Evolutionary conservation across 2,329 filamentous ascomycete genomes (phyloP).

Genomic region (Aquanectria penicillioides): DNA sequence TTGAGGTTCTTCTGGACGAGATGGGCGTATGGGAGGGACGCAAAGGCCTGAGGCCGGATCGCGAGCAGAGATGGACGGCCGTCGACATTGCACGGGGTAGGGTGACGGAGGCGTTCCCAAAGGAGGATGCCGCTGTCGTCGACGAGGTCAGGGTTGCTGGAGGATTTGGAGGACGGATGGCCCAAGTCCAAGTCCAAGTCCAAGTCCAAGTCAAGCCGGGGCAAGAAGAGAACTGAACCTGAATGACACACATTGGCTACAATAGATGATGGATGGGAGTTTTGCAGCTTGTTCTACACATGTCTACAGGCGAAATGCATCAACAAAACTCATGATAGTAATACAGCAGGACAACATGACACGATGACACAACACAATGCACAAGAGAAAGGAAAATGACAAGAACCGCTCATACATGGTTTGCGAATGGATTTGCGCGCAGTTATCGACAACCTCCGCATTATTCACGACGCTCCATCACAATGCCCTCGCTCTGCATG

Average conservation of each 20-base stretch:
- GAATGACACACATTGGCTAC: no score
- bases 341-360: neutral
- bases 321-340: neutral
- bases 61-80: slow-evolving; percentile 65
- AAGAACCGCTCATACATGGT: slow-evolving; percentile 27
- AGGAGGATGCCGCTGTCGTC: neutral
- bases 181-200: no score
- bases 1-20: slow-evolving; percentile 64
- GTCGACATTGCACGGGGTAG: slow-evolving; percentile 54
- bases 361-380: neutral
- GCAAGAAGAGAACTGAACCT: no score
- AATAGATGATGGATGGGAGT: no score
- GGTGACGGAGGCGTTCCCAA: slow-evolving; percentile 52
- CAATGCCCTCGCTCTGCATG: slow-evolving; percentile 26
- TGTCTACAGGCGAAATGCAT: no score
- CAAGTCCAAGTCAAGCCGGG: no score
- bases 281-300: no score
- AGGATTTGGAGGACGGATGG: slow-evolving; percentile 23
- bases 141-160: slow-evolving; percentile 12
- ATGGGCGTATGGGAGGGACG: slow-evolving; percentile 55
- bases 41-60: slow-evolving; percentile 41
- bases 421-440: slow-evolving; percentile 32
- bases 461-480: slow-evolving; percentile 39
- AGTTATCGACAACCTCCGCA: slow-evolving; percentile 36
- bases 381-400: neutral